A percentile compares a stretch with the other conserved stretches of the same genome.
These are phyloP conservation scores for Boletus rex-veris DNA, from an alignment of 768 basidiomycete genomes.

Conservation along the genomic window DNA sequence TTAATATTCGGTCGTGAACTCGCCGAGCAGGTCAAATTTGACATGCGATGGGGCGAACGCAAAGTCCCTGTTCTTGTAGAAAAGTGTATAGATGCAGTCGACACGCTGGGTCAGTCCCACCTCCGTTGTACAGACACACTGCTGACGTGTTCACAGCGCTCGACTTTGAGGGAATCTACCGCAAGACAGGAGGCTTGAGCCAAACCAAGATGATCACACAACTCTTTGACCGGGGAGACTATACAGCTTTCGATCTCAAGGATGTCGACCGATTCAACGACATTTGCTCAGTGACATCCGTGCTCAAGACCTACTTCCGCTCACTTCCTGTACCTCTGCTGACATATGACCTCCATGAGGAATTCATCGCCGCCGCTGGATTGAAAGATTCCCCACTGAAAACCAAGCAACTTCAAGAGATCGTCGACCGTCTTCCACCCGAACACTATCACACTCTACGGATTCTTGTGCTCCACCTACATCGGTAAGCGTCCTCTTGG, in stretches of 20 bases:
- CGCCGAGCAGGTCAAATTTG: constrained; percentile 73
- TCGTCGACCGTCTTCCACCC: constrained; percentile 74
- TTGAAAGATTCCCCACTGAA: constrained; percentile 62
- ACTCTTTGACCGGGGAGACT: constrained; percentile 91
- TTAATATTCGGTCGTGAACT: constrained; percentile 94
- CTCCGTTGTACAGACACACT: background rate
- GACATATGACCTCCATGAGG: constrained; percentile 87
- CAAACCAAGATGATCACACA: constrained; percentile 93
- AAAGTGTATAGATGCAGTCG: constrained; percentile 95
- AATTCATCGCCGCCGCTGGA: constrained; percentile 75
- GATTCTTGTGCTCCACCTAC: constrained; percentile 80
- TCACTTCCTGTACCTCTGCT: constrained; percentile 87
- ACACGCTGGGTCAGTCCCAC: constrained; percentile 62
- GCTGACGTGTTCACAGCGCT: constrained; percentile 51
- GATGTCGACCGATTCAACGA: constrained; percentile 94
- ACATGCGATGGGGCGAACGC: constrained; percentile 55
- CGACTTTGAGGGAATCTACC: constrained; percentile 97
- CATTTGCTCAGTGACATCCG: constrained; percentile 94
- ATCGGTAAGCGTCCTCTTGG: constrained; percentile 51
- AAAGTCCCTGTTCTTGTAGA: constrained; percentile 85
- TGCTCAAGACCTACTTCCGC: constrained; percentile 95
- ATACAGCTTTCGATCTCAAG: constrained; percentile 80
- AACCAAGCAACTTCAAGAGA: constrained; percentile 55
- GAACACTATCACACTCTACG: constrained; percentile 87
- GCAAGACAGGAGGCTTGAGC: constrained; percentile 91